Evolutionary conservation across 2,329 filamentous ascomycete species (phyloP), one percentile per base, ranked within the genome.

Genomic region (Calonectria henricotiae): DNA sequence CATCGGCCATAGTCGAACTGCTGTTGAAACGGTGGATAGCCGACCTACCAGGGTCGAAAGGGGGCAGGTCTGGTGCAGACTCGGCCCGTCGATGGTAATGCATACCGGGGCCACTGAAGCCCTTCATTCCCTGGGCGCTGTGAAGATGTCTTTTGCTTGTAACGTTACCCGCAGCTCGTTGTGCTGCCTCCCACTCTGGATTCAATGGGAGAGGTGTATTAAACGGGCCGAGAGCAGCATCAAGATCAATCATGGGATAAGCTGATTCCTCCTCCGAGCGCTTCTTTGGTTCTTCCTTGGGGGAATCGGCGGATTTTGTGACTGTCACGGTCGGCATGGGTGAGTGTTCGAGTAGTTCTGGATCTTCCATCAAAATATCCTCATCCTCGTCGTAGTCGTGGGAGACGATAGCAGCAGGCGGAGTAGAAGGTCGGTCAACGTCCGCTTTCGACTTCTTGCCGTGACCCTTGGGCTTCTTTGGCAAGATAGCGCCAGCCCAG

Each of bases 151-250:
- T 89, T 77, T 92, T 90, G 43, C 80, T 78, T 1, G 49, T 65
- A 8, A 86, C 83, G n/a, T 85, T 83, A 7, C 86, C 86, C 7
- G 88, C 87, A 1, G 87, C 86, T 69, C 86, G 86, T 74, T 93
- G 90, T 8, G 90, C 91, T 2, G 90, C 89, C 71, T 92, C 90
- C 87, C 91, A 93, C 70, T 91, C 90, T 2, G 89, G 85, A 69
- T 91, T 91, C 12, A 86, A 86, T 37, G 85, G 85, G 2, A 91
- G 85, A 30, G 93, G 93, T 0, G 95, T 97, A 77, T 97, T 96
- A 82, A 98, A 97, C 0, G 96, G 95, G 1, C 95, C 95, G 1
- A 98, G 87, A 30, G 96, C 96, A 20, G 95, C 96, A 83, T 99
- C 96, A 47, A 99, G 85, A 81, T 99, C 96, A 73, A 99, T 97